Evolutionary conservation across 139 green algal genomes (phyloP), one percentile per base, ranked within the genome.

Genomic region (Chara braunii): DNA sequence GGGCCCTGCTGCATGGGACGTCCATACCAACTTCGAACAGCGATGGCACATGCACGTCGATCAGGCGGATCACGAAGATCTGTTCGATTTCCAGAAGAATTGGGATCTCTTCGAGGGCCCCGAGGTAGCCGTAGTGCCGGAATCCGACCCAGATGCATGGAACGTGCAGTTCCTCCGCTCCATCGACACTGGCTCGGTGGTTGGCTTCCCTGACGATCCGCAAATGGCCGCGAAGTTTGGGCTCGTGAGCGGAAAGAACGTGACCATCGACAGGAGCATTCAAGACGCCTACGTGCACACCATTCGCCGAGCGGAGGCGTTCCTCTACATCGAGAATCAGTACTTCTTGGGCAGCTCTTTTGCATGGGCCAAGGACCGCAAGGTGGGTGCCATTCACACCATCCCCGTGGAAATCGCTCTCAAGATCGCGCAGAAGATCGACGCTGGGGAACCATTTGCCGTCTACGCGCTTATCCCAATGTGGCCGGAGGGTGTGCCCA

Each of bases 251-350:
- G 45, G 51, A 12, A 72, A 72, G 53, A 35, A 52, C 33, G 33
- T 30, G 22, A 40, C 35, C n/a, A 35, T 72, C 6, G 62, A 72
- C 6, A 29, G 51, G 12, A 72, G 62, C 53, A 62, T 62, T 32
- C 62, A 72, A 8, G 62, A 72, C 37, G 62, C n/a, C 5, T 70
- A 70, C 6, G 33, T 72, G 3, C 54, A 70, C 3, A 52, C 62
- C 11, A 72, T 72, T 43, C 51, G 81, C 3, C 48, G 65, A 3
- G 76, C 81, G 11, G 54, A 84, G 73, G 66, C 64, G 57, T 85
- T 80, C 76, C 76, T 87, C 40, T 87, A 87, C 69, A 77, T 87
- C n/a, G 81, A 87, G 60, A 87, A 73, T 45, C 64, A 75, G 37
- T 75, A 75, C 57, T 75, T 75, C 57, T 43, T 75, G 18, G 66